Evolutionary conservation across 164 flowering plant genomes (phyloP).

Genomic region (Vitis rotundifolia): DNA sequence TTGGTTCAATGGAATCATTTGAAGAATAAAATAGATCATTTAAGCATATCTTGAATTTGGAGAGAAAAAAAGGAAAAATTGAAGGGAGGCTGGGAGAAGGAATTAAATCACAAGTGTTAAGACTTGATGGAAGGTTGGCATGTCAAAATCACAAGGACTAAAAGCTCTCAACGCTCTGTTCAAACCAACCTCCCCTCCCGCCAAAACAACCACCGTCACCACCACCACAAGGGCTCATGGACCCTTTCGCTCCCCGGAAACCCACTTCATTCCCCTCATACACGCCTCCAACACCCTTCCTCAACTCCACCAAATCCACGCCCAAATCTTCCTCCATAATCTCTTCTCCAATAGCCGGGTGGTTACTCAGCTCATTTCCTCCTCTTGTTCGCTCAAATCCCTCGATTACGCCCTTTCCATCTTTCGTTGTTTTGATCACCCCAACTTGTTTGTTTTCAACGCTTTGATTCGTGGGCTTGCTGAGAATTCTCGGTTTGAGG

Average conservation of each 20-base stretch:
- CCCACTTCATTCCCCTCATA: conserved; percentile 37
- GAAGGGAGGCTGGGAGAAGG: too few species aligned
- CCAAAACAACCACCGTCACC: conserved; percentile 4
- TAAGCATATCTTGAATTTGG: too few species aligned
- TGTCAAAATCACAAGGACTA: background rate
- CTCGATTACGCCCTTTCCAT: conserved; percentile 31
- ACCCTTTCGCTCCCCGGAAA: background rate
- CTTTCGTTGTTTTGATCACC: conserved; percentile 23
- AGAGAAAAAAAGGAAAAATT: too few species aligned
- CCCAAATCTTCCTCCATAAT: conserved; percentile 33
- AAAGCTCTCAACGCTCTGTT: conserved; percentile 11
- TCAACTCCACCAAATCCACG: conserved; percentile 48
- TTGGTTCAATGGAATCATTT: too few species aligned
- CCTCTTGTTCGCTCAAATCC: conserved; percentile 30
- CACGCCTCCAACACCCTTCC: conserved; percentile 26
- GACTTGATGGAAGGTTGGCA: too few species aligned
- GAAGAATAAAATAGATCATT: too few species aligned
- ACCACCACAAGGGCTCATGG: background rate
- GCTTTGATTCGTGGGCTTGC: conserved; percentile 45
- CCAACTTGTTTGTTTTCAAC: conserved; percentile 38
- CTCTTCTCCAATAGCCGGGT: conserved; percentile 27
- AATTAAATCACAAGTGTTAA: too few species aligned
- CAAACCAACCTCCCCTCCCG: conserved; percentile 12
- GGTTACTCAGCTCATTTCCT: conserved; percentile 45
- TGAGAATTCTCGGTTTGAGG: conserved; percentile 28